Percentiles rank a stretch among this genome's conserved stretches.
phyloP scores from a whole-genome alignment of 352 stramenopile genomes.

The Phytophthora tubulina region DNA sequence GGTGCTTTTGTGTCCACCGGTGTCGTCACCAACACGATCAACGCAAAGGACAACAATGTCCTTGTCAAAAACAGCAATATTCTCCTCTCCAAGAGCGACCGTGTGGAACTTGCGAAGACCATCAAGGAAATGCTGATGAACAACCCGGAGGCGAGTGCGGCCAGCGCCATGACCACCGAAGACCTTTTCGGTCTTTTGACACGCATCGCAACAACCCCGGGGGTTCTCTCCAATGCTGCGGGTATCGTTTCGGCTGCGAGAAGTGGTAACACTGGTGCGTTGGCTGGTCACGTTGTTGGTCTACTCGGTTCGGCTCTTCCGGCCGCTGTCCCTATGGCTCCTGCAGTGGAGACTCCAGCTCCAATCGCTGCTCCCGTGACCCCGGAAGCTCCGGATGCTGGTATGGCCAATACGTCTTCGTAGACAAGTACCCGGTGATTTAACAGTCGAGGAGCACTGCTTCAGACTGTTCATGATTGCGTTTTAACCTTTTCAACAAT shows the following conservation, averaged over 20 bases:
- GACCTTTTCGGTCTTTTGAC: slow-evolving; percentile 15
- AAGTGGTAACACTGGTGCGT: slow-evolving; percentile 12
- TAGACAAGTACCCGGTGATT: neutral
- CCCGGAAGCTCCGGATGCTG: neutral
- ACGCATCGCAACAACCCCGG: slow-evolving; percentile 6
- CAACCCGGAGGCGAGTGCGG: neutral
- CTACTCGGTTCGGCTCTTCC: slow-evolving; percentile 5
- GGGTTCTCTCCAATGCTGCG: slow-evolving; percentile 4
- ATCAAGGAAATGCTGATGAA: slow-evolving; percentile 5
- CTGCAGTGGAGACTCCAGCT: neutral
- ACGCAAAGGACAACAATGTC: slow-evolving; percentile 31
- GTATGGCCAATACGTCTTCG: neutral
- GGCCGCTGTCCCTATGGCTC: neutral
- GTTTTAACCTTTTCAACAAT: slow-evolving; percentile 4
- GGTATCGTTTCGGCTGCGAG: slow-evolving; percentile 23
- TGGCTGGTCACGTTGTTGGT: slow-evolving; percentile 17
- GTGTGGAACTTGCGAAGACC: slow-evolving; percentile 20
- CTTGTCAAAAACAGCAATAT: slow-evolving; percentile 30
- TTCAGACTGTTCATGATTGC: neutral
- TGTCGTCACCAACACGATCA: slow-evolving; percentile 16
- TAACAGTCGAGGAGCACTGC: too few species aligned
- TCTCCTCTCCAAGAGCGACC: slow-evolving; percentile 21
- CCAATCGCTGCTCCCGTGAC: neutral
- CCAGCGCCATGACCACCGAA: slow-evolving; percentile 4
- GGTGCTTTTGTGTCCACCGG: slow-evolving; percentile 1